Evolutionary conservation across 2,329 filamentous ascomycete species (phyloP), one percentile per base, ranked within the genome.

Genomic region (Monilinia vaccinii-corymbosi): DNA sequence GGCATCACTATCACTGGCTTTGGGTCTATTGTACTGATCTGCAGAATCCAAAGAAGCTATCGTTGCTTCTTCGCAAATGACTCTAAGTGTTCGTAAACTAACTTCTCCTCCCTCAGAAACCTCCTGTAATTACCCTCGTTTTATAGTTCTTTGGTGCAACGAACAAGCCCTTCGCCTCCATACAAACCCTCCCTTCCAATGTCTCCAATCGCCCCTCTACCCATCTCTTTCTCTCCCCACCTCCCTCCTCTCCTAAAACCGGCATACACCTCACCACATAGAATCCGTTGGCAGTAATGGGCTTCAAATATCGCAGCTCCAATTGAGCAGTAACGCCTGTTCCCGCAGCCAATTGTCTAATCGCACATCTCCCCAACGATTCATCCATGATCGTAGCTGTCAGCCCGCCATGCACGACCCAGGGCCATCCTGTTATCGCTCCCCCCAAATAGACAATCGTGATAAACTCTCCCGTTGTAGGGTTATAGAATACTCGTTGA

Each of bases 341-440:
- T 48, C 75, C 73, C 10, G 72, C 73, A 1, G 77, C 75, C 63
- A 83, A 76, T 36, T 71, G 69, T 49, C 73, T 70, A 59, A 83
- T 74, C 13, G 82, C 83, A 62, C 82, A 84, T 47, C 86, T 77
- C n/a, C 84, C 83, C 63, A 89, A 77, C 56, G 79, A 81, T 75
- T 91, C 88, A 71, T 89, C 82, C 42, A 91, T 73, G 4, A 89
- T 72, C 0, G 85, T 90, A 9, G 85, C 86, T 52, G 88, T 77
- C 8, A 80, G 77, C 16, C 88, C 88, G 59, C 88, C 88, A 74
- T 93, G 88, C 56, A 84, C 83, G 45, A 88, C 77, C 14, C 81
- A 80, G 1, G 88, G 88, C 86, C 87, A 92, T 4, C 89, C 88
- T 51, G 79, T 76, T 23, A 87, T 70, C 1, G 77, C 81, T n/a